Percentiles rank a stretch among this genome's conserved stretches.
phyloP scores from a whole-genome alignment of 805 yeast genomes.

The Zygotorulaspora florentina region DNA sequence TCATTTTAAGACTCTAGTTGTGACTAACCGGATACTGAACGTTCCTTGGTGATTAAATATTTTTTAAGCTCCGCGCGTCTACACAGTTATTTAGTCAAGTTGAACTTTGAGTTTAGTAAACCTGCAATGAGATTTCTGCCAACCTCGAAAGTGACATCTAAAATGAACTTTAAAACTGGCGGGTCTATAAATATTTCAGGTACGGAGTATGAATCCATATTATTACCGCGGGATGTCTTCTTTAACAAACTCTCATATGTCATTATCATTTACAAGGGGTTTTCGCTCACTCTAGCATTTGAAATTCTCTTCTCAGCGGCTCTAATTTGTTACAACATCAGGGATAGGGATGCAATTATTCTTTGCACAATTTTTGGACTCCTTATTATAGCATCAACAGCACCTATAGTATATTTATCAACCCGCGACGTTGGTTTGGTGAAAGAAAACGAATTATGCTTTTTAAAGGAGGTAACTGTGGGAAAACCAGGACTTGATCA shows the following conservation, averaged over 20 bases:
- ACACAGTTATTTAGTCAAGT: too few relatives aligned
- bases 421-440: background rate
- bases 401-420: background rate
- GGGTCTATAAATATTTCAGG: too few relatives aligned
- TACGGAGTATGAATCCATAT: too few relatives aligned
- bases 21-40: too few relatives aligned
- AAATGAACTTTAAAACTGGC: too few relatives aligned
- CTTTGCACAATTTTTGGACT: background rate
- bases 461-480: conserved; percentile 6
- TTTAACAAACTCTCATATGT: background rate
- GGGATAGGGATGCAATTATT: background rate
- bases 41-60: too few relatives aligned
- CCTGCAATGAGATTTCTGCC: too few relatives aligned
- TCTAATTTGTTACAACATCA: background rate
- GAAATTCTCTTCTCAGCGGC: background rate
- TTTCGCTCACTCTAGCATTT: background rate
- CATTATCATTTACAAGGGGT: background rate
- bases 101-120: too few relatives aligned
- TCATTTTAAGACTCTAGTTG: too few relatives aligned
- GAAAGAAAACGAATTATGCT: conserved; percentile 1
- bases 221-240: background rate
- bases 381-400: background rate
- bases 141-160: too few relatives aligned
- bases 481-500: conserved; percentile 6
- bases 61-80: too few relatives aligned